phyloP scores from a whole-genome alignment of 495 filamentous ascomycete species.

The Penicillium canariense region DNA sequence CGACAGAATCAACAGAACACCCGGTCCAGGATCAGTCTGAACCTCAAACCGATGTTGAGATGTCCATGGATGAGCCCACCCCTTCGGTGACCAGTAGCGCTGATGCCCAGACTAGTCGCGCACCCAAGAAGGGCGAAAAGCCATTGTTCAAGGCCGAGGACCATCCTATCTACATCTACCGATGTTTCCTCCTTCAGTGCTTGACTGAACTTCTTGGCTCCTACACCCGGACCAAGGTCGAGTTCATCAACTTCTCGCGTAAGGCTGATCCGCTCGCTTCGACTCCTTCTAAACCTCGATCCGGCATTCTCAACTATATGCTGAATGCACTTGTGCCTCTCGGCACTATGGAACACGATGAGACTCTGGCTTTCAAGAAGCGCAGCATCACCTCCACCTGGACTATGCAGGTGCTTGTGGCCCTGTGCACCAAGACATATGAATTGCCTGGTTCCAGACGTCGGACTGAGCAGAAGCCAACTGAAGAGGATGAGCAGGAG shows the following conservation, averaged over 20 bases:
- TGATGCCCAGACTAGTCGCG: conserved; percentile 28
- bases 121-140: conserved; percentile 66
- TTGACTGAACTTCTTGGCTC: conserved; percentile 88
- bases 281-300: conserved; percentile 91
- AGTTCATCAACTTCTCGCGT: conserved; percentile 98
- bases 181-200: conserved; percentile 92
- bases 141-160: conserved; percentile 83
- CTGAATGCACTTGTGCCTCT: conserved; percentile 80
- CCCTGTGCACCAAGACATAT: conserved; percentile 81
- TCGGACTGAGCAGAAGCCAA: conserved; percentile 46
- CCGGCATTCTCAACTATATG: conserved; percentile 89
- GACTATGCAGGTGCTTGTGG: conserved; percentile 80
- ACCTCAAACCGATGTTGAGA: conserved; percentile 52
- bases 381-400: conserved; percentile 77
- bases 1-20: conserved; percentile 48
- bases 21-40: conserved; percentile 31
- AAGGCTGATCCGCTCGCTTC: conserved; percentile 76
- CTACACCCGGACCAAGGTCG: conserved; percentile 92
- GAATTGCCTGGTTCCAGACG: conserved; percentile 54
- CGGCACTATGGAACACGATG: conserved; percentile 69
- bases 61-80: conserved; percentile 39
- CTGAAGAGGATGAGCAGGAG: conserved; percentile 78
- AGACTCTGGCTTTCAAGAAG: conserved; percentile 76
- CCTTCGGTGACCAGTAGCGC: conserved; percentile 37
- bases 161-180: conserved; percentile 93